Percentiles rank a stretch among this genome's conserved stretches.
phyloP scores from a whole-genome alignment of 1,284 basidiomycete genomes.

The Tilletia indica region DNA sequence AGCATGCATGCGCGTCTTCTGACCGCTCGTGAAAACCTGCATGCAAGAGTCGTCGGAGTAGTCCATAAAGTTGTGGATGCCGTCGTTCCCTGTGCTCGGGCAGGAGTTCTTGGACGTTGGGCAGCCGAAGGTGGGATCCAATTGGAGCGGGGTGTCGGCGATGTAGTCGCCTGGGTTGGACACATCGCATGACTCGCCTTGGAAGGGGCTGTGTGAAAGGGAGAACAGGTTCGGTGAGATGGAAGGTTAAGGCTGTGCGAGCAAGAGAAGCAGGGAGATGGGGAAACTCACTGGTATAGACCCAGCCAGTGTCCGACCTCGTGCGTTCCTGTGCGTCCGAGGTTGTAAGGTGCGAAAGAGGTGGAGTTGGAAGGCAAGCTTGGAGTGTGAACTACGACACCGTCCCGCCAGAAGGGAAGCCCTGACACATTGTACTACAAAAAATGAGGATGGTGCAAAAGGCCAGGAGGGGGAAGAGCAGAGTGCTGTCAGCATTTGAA shows the following conservation, averaged over 20 bases:
- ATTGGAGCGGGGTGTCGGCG: conserved; percentile 60
- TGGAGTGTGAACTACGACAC: conserved; percentile 61
- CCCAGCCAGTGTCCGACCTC: conserved; percentile 61
- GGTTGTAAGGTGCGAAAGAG: conserved; percentile 59
- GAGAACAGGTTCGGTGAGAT: not conserved
- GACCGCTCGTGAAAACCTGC: conserved; percentile 35
- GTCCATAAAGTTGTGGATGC: conserved; percentile 39
- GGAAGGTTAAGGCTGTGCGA: conserved; percentile 56
- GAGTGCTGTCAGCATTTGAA: too few species aligned
- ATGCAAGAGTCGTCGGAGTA: conserved; percentile 35
- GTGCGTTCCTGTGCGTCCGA: conserved; percentile 64
- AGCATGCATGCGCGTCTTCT: conserved; percentile 31
- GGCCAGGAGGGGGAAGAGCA: too few species aligned
- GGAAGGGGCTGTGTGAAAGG: conserved; percentile 58
- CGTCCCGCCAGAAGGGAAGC: conserved; percentile 50
- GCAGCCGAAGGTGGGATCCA: conserved; percentile 30
- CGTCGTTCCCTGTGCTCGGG: conserved; percentile 26
- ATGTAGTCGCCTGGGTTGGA: conserved; percentile 60
- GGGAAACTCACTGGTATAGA: conserved; percentile 59
- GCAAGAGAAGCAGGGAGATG: not conserved
- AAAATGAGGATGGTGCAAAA: too few species aligned
- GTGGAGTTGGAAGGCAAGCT: conserved; percentile 61
- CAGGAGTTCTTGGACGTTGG: conserved; percentile 33
- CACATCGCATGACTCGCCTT: conserved; percentile 62
- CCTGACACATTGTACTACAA: too few species aligned